Conservation (phyloP, 108 stramenopile species). For the Seminavis robusta region DNA sequence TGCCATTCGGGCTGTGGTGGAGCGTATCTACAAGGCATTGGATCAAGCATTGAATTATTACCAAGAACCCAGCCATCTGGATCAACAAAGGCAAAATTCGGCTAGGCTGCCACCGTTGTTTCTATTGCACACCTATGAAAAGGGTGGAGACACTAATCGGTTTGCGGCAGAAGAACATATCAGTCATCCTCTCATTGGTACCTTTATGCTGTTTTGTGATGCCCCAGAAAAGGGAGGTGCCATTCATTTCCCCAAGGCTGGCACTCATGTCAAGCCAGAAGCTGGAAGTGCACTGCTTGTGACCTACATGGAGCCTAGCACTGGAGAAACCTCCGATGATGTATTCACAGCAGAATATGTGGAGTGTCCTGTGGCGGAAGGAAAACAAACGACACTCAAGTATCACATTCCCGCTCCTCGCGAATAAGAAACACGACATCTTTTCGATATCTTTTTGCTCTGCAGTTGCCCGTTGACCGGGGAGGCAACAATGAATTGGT, state of each 20-base stretch:
- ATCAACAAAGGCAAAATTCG: not conserved
- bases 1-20: not conserved
- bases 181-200: not conserved
- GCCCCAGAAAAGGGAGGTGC: not conserved
- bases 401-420: no score
- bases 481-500: no score
- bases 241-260: not conserved
- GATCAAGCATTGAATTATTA: not conserved
- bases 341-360: not conserved
- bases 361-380: slow-evolving; percentile 1
- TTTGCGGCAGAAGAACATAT: not conserved
- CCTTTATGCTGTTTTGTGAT: not conserved
- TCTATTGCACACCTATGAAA: not conserved
- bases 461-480: no score
- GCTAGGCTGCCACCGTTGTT: not conserved
- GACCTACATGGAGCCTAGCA: not conserved
- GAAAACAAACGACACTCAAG: no score
- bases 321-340: not conserved
- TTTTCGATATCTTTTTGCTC: no score
- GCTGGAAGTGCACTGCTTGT: not conserved
- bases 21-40: not conserved
- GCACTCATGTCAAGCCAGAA: not conserved
- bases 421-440: no score
- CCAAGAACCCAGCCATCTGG: not conserved
- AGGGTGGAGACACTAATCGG: not conserved